Base-by-base conservation (phyloP, 108 stramenopile species). In the Hondaea fermentalgiana region DNA sequence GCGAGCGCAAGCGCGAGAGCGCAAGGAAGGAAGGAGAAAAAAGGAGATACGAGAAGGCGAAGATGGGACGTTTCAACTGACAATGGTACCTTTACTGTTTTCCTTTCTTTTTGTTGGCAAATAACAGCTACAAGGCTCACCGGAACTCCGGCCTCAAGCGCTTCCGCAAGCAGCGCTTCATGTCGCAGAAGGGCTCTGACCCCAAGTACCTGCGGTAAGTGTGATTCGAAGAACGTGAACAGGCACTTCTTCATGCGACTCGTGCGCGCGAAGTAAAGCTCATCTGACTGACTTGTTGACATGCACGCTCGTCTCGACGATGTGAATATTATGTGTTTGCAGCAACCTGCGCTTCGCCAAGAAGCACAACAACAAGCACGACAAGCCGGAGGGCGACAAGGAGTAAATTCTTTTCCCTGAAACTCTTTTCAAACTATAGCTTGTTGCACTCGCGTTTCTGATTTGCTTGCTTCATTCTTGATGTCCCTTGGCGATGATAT, bases 191-290 rank as follows among this genome's bases (percentile, higher is more conserved):
- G 76, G 76, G 76, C 23, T 53, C 51, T 12, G 76, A 83, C 76
- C 76, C 76, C 45, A 83, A 83, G 76, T 83, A 53, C 51, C 76
- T 83, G n/a, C 45, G 76, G 76, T 53, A 83, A 47, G 49, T 83
- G 76, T 12, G 3, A 12, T 23, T 23, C 49, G 44, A 17, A 3
- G 21, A 14, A 42, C 3, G 2, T 69, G 59, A n/a, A 59, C 2
- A 2, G 1, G 59, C n/a, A 59, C 2, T n/a, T 59, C n/a, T 59
- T 59, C 1, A 59, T 59, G 19, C n/a, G 21, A 23, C 3, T 69
- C 3, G 35, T 4, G 0, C 25, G 64, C 25, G 64, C 6, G 3
- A 1, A 42, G 42, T 17, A 69, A 42, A 69, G 10, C 2, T 42
- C 59, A 59, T n/a, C 19, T 19, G 59, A 59, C n/a, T 59, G 19